Percentiles rank a stretch among this genome's conserved stretches.
These are phyloP conservation scores for Moesziomyces antarcticus DNA, from an alignment of 1,284 basidiomycete species.

Conservation along the genomic window DNA sequence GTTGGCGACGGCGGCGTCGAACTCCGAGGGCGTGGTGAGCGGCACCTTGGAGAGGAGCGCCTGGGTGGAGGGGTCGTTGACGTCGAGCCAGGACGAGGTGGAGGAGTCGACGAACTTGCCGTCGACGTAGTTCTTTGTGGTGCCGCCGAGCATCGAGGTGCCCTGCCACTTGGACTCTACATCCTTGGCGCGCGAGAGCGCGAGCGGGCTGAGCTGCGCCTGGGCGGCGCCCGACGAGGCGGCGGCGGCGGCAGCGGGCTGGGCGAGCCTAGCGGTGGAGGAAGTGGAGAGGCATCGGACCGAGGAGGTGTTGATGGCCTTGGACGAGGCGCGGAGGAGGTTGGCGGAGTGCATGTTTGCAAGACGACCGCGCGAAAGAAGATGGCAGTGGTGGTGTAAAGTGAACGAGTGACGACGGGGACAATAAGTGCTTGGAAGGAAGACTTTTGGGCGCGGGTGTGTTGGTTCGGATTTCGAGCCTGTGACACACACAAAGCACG, in stretches of 20 bases:
- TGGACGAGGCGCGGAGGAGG: constrained; percentile 30
- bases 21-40: constrained; percentile 84
- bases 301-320: constrained; percentile 14
- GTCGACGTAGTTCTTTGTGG: constrained; percentile 81
- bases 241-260: constrained; percentile 28
- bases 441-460: too few relatives aligned
- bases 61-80: constrained; percentile 90
- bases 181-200: constrained; percentile 51
- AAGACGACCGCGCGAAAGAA: not conserved
- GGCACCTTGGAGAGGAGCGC: constrained; percentile 87
- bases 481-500: too few relatives aligned
- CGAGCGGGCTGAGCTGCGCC: constrained; percentile 48
- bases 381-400: constrained; percentile 3
- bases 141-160: constrained; percentile 81
- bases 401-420: not conserved
- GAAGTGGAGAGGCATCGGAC: constrained; percentile 42
- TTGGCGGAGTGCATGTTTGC: constrained; percentile 25
- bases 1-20: constrained; percentile 84
- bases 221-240: constrained; percentile 14
- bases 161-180: constrained; percentile 77
- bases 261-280: constrained; percentile 23
- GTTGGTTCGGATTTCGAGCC: too few relatives aligned
- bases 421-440: too few relatives aligned
- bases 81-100: constrained; percentile 81
- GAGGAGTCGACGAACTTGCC: constrained; percentile 87